Evolutionary conservation across 495 filamentous ascomycete species (phyloP), one percentile per base, ranked within the genome.

Genomic region (Tricharina praecox): DNA sequence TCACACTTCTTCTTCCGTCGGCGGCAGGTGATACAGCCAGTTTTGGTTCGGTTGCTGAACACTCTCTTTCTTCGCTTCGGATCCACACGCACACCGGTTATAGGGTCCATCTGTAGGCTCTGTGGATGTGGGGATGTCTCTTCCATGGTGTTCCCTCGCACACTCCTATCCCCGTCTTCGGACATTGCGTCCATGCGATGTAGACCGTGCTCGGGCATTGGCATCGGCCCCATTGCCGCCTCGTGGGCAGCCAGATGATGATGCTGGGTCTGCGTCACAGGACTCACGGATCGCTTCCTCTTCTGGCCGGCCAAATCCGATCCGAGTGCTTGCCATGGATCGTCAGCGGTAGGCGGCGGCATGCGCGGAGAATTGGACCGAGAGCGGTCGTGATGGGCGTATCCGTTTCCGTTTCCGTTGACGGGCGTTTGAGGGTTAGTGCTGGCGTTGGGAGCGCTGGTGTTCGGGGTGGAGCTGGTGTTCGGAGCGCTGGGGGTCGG

Each of bases 1-100:
- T 97, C 90, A 61, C 90, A 97, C 64, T 97, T 97, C 75, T 97
- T 97, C 74, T 97, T 97, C 38, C 90, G 74, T 54, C 78, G 74
- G 46, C 90, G 72, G 62, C 90, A 97, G 23, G 90, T 97, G 67
- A 94, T 81, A 62, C 90, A 97, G 15, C 90, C 90, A 25, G 90
- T 95, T 67, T 96, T 96, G 15, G 90, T 96, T 45, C 90, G 75
- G 62, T 95, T 95, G 63, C 84, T 93, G 60, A 96, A 97, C 56
- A 92, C 73, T 20, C 85, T 76, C 60, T 93, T 93, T 53, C 85
- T 70, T 60, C 50, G 50, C 39, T 49, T 51, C 19, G 35, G 23
- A 15, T 51, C 54, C 18, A 45, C 50, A 8, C 23, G 8, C 13
- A 43, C 23, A 4, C 40, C 40, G n/a, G 43, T 46, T 2, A n/a